These are phyloP conservation scores for Malus fusca DNA, from an alignment of 306 rosid genomes.

Conservation along the genomic window DNA sequence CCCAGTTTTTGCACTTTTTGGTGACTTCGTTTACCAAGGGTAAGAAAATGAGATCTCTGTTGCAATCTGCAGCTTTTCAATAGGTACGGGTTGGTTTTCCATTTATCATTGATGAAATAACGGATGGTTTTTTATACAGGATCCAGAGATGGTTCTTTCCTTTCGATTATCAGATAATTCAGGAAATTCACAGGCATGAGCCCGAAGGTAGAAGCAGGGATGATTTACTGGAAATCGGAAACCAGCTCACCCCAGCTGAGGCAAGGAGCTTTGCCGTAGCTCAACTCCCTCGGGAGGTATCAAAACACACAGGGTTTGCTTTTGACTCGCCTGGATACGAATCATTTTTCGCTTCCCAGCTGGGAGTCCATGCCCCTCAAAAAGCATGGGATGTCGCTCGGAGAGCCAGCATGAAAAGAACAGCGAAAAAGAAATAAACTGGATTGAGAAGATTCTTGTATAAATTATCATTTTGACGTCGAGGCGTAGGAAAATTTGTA, in stretches of 20 bases:
- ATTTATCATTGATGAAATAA: background rate
- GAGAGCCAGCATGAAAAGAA: slow-evolving; percentile 80
- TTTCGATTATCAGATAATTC: slow-evolving; percentile 84
- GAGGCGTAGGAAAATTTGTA: slow-evolving; percentile 44
- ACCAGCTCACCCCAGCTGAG: slow-evolving; percentile 58
- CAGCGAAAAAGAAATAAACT: slow-evolving; percentile 35
- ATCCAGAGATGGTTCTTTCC: slow-evolving; percentile 94
- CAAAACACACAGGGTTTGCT: slow-evolving; percentile 92
- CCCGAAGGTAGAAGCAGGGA: slow-evolving; percentile 46
- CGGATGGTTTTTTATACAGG: slow-evolving; percentile 33
- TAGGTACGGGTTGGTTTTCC: background rate
- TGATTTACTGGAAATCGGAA: slow-evolving; percentile 55
- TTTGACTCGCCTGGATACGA: slow-evolving; percentile 93
- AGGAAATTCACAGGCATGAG: slow-evolving; percentile 78
- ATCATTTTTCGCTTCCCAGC: slow-evolving; percentile 85
- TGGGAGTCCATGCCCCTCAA: slow-evolving; percentile 68
- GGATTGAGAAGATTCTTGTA: slow-evolving; percentile 33
- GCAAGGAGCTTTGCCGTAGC: slow-evolving; percentile 78
- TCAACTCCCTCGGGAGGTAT: slow-evolving; percentile 70
- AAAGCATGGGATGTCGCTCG: slow-evolving; percentile 98
- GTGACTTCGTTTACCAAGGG: slow-evolving; percentile 89
- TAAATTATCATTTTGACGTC: slow-evolving; percentile 37
- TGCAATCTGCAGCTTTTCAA: background rate
- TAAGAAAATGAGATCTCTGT: slow-evolving; percentile 21
- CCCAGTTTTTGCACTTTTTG: slow-evolving; percentile 77